These are phyloP conservation scores for Russula abietina DNA, from an alignment of 768 basidiomycete species.

Conservation along the genomic window DNA sequence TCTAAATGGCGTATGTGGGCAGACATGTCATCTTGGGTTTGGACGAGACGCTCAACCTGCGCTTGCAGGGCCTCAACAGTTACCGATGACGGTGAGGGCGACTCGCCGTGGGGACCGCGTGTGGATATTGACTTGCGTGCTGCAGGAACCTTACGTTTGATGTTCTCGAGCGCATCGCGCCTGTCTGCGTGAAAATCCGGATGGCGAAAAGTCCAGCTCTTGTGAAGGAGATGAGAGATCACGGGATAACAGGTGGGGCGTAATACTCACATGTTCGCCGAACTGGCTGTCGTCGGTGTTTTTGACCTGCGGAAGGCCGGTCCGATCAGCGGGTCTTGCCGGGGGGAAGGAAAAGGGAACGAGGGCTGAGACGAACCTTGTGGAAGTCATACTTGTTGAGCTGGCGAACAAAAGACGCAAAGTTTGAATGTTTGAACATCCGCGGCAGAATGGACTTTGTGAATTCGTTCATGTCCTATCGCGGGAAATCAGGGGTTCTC, in stretches of 20 bases:
- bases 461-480: constrained; percentile 89
- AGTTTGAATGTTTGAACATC: constrained; percentile 94
- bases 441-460: constrained; percentile 84
- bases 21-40: constrained; percentile 46
- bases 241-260: constrained; percentile 29
- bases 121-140: constrained; percentile 31
- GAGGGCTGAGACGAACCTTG: constrained; percentile 49
- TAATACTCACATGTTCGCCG: constrained; percentile 46
- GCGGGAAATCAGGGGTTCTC: constrained; percentile 17
- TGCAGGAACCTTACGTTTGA: constrained; percentile 53
- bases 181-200: constrained; percentile 49
- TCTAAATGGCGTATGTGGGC: constrained; percentile 53
- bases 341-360: constrained; percentile 4
- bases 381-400: constrained; percentile 97
- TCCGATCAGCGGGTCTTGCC: constrained; percentile 22
- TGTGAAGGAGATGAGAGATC: constrained; percentile 6
- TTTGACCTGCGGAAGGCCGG: constrained; percentile 49
- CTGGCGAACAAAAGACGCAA: constrained; percentile 87
- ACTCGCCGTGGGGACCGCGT: constrained; percentile 25
- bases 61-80: constrained; percentile 39
- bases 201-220: constrained; percentile 49
- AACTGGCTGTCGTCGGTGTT: constrained; percentile 77
- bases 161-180: constrained; percentile 54
- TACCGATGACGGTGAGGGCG: constrained; percentile 28
- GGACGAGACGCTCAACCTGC: constrained; percentile 43